These are phyloP conservation scores for Lactarius trivialis DNA, from an alignment of 768 basidiomycete species.

Conservation along the genomic window DNA sequence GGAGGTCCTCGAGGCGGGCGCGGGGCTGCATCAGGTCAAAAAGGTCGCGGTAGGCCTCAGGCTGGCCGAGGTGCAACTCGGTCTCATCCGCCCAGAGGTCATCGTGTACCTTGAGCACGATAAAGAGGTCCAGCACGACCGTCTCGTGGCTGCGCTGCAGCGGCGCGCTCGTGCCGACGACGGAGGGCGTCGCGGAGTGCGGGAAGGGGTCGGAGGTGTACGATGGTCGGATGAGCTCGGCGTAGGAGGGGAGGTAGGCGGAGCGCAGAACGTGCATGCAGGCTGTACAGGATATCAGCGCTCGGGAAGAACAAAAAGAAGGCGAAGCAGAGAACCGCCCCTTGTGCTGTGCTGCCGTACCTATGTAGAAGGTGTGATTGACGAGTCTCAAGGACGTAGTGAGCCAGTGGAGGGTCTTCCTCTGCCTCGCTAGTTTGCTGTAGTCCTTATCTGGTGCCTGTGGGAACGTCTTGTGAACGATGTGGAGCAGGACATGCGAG, in stretches of 20 bases:
- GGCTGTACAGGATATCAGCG: conserved; percentile 34
- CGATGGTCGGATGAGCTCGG: conserved; percentile 51
- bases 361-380: conserved; percentile 60
- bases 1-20: conserved; percentile 69
- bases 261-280: conserved; percentile 80
- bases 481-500: conserved; percentile 58
- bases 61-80: conserved; percentile 66
- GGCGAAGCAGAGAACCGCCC: neutral
- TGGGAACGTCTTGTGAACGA: conserved; percentile 63
- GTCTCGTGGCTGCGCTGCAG: conserved; percentile 66
- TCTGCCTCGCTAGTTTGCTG: conserved; percentile 43
- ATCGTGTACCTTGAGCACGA: conserved; percentile 71
- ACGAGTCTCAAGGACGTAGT: conserved; percentile 56
- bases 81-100: conserved; percentile 73
- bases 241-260: conserved; percentile 63
- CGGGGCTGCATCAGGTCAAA: conserved; percentile 74
- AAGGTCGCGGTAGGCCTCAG: conserved; percentile 71
- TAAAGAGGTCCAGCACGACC: conserved; percentile 66
- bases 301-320: neutral
- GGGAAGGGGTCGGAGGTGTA: conserved; percentile 78
- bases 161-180: conserved; percentile 25
- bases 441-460: conserved; percentile 36
- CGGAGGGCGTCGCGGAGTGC: neutral
- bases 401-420: conserved; percentile 70
- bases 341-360: conserved; percentile 30